Conservation (phyloP, 2,329 filamentous ascomycete species). For the Cadophora sp. region DNA sequence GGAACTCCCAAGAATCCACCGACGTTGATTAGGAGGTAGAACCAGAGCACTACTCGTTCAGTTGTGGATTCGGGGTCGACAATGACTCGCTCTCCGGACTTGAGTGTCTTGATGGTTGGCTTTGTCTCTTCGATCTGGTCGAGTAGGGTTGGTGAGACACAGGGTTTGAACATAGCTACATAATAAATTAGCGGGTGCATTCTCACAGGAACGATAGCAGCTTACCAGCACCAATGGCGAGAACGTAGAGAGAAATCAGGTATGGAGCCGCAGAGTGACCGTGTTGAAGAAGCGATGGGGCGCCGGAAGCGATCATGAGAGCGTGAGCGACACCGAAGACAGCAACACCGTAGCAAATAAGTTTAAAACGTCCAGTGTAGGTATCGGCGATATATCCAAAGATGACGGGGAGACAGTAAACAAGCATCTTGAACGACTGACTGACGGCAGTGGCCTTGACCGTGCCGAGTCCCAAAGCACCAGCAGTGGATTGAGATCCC, state of each 20-base stretch:
- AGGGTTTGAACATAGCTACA: slow-evolving; percentile 72
- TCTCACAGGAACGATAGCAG: too few relatives aligned
- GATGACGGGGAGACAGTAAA: slow-evolving; percentile 59
- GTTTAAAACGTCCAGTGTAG: slow-evolving; percentile 69
- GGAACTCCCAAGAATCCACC: slow-evolving; percentile 59
- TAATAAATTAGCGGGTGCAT: slow-evolving; percentile 58
- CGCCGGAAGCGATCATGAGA: slow-evolving; percentile 54
- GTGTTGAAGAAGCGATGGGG: slow-evolving; percentile 41
- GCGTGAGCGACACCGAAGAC: slow-evolving; percentile 67
- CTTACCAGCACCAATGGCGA: slow-evolving; percentile 42
- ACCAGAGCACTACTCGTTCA: slow-evolving; percentile 53
- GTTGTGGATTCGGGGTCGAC: slow-evolving; percentile 64
- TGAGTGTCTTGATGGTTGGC: slow-evolving; percentile 51
- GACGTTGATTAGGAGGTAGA: slow-evolving; percentile 74
- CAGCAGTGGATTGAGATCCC: slow-evolving; percentile 48
- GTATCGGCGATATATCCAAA: slow-evolving; percentile 66
- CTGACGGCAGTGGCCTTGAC: slow-evolving; percentile 58
- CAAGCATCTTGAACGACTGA: slow-evolving; percentile 52
- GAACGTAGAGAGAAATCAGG: slow-evolving; percentile 37
- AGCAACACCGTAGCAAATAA: slow-evolving; percentile 55
- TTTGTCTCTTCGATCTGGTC: slow-evolving; percentile 58
- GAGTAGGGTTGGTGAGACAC: slow-evolving; percentile 67
- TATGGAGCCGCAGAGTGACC: slow-evolving; percentile 66
- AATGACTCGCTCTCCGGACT: slow-evolving; percentile 65
- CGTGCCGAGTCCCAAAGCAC: slow-evolving; percentile 65